A percentile compares a stretch with the other conserved stretches of the same genome.
phyloP scores from a whole-genome alignment of 352 stramenopile genomes.

The Phytophthora aleatoria region DNA sequence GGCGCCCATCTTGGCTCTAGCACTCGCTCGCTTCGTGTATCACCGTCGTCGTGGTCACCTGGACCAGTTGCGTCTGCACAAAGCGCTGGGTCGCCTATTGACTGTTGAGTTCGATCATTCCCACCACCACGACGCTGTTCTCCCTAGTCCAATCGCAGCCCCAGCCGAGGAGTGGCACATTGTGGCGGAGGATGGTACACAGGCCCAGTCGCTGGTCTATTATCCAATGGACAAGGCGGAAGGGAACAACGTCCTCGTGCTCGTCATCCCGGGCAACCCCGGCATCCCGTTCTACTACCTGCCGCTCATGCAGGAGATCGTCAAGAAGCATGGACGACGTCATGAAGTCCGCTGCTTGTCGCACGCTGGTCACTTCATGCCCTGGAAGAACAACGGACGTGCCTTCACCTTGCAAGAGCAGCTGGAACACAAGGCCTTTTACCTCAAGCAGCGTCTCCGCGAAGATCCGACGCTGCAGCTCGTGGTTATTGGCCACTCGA shows the following conservation, averaged over 20 bases:
- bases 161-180: slow-evolving; percentile 60
- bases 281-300: slow-evolving; percentile 70
- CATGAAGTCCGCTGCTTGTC: slow-evolving; percentile 67
- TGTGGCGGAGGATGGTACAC: slow-evolving; percentile 42
- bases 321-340: slow-evolving; percentile 32
- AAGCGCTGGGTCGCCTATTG: slow-evolving; percentile 38
- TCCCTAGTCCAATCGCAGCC: slow-evolving; percentile 7
- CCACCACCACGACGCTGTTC: slow-evolving; percentile 6
- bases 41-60: slow-evolving; percentile 48
- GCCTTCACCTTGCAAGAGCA: slow-evolving; percentile 64
- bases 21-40: slow-evolving; percentile 52
- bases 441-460: slow-evolving; percentile 45
- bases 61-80: slow-evolving; percentile 47
- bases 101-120: slow-evolving; percentile 15
- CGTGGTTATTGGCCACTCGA: slow-evolving; percentile 72
- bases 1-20: slow-evolving; percentile 43
- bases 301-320: slow-evolving; percentile 65
- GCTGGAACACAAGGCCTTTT: slow-evolving; percentile 58
- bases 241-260: slow-evolving; percentile 48
- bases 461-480: slow-evolving; percentile 52
- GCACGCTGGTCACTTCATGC: slow-evolving; percentile 69
- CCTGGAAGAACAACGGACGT: slow-evolving; percentile 60
- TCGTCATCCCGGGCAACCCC: slow-evolving; percentile 72
- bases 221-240: slow-evolving; percentile 24
- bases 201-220: slow-evolving; percentile 56